Evolutionary conservation across 2,329 filamentous ascomycete genomes (phyloP).

Genomic region (Fusarium denticulatum): DNA sequence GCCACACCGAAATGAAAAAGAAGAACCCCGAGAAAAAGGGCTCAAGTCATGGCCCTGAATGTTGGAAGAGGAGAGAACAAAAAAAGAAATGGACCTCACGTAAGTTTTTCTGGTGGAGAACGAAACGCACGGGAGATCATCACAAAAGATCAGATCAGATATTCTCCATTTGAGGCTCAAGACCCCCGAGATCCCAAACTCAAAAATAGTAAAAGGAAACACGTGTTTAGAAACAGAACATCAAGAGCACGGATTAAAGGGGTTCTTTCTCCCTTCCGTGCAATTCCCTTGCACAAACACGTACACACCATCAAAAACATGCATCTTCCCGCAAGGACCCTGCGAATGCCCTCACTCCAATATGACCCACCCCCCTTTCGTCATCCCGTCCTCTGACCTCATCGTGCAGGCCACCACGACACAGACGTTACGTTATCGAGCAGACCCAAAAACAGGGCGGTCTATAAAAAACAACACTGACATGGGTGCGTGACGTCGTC

Average conservation of each 20-base stretch:
- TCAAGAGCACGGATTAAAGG: neutral
- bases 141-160: conserved; percentile 13
- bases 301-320: conserved; percentile 1
- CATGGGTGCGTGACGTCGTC: conserved; percentile 20
- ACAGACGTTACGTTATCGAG: neutral
- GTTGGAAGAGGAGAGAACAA: neutral
- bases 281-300: conserved; percentile 14
- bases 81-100: neutral
- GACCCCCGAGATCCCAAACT: neutral
- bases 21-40: neutral
- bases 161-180: conserved; percentile 29
- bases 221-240: neutral
- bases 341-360: conserved; percentile 17
- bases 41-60: neutral
- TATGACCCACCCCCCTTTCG: conserved; percentile 32
- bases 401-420: conserved; percentile 38
- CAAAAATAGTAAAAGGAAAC: neutral
- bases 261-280: neutral
- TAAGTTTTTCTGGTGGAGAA: conserved; percentile 24
- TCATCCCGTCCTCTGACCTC: conserved; percentile 46
- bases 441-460: conserved; percentile 28
- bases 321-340: conserved; percentile 21
- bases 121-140: conserved; percentile 36
- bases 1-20: neutral
- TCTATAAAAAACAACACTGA: conserved; percentile 29